Evolutionary conservation across 176 grass and related monocot species (phyloP).

Genomic region (Cocos nucifera): DNA sequence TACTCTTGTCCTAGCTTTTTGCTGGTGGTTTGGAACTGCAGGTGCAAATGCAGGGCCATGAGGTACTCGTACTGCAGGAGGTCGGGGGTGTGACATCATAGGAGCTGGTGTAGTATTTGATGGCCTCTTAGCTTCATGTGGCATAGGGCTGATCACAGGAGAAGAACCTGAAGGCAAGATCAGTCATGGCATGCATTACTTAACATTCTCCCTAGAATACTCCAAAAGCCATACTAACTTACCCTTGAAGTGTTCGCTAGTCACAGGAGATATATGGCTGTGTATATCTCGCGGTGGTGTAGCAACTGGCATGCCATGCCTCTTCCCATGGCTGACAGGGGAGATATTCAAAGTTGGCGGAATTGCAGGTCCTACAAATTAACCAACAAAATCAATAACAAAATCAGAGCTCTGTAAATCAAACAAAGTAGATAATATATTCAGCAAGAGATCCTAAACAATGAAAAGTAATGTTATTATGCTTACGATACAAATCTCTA

Average conservation of each 20-base stretch:
- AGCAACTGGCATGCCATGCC: conserved; percentile 26
- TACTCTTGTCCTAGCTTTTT: conserved; percentile 25
- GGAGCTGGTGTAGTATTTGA: conserved; percentile 38
- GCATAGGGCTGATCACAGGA: conserved; percentile 36
- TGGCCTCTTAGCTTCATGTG: conserved; percentile 42
- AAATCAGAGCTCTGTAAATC: neutral
- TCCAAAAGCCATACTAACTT: conserved; percentile 7
- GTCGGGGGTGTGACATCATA: conserved; percentile 27
- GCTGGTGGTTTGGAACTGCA: conserved; percentile 21
- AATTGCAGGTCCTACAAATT: conserved; percentile 36
- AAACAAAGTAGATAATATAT: neutral
- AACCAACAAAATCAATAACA: conserved; percentile 12
- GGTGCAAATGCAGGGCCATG: conserved; percentile 28
- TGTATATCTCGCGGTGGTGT: conserved; percentile 38
- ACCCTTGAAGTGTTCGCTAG: conserved; percentile 47
- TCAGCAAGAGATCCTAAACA: conserved; percentile 2
- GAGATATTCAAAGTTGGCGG: conserved; percentile 30
- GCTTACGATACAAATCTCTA: conserved; percentile 35
- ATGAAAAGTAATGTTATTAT: neutral
- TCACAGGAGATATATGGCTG: conserved; percentile 19
- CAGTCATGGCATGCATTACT: neutral
- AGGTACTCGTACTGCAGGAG: conserved; percentile 23
- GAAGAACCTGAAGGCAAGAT: conserved; percentile 2
- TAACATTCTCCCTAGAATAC: no score
- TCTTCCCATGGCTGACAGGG: conserved; percentile 24